Base-by-base conservation (phyloP, 768 basidiomycete genomes). In the Trametes maxima region DNA sequence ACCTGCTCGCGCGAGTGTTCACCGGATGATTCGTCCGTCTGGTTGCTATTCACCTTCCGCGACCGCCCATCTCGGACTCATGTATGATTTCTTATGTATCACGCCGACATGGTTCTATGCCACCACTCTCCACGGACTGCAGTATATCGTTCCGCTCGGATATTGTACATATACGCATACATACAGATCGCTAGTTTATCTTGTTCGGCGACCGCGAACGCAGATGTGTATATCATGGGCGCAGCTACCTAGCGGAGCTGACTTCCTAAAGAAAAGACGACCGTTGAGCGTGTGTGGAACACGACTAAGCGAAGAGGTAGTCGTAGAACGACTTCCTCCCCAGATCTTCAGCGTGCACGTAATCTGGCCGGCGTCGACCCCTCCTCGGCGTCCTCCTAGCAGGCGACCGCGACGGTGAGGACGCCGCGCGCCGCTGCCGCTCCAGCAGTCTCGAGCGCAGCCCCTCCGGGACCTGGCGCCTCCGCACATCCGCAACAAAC, bases 341-440 rank as follows among this genome's bases (percentile, higher is more conserved):
- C n/a, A 35, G 24, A 22, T 36, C 17, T 33, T 53, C 49, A 6
- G 52, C 40, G 33, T 28, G 46, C 14, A 37, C 44, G n/a, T 62
- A 49, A 49, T 70, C 67, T 3, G 59, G 55, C 14, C 68, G 60
- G 39, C 52, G n/a, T 22, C 58, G 50, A 13, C 44, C 19, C 65
- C 65, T 42, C 49, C 68, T 69, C 2, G 73, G 67, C 19, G 73
- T 65, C 54, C 74, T 65, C 50, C 85, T 72, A 7, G 73, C 78
- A 28, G 85, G 85, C 0, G 85, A 86, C 25, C 82, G 76, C 3
- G 83, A 83, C 13, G 82, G 85, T 0, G 84, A 85, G 5, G 84
- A 84, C 3, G 81, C 66, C 1, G 82, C 79, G 62, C 72, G 57
- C 59, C 72, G 59, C 66, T 71, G 65, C 39, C 71, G 69, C 14